Evolutionary conservation across 129 eudicot species (phyloP).

Genomic region (Lactuca sativa): DNA sequence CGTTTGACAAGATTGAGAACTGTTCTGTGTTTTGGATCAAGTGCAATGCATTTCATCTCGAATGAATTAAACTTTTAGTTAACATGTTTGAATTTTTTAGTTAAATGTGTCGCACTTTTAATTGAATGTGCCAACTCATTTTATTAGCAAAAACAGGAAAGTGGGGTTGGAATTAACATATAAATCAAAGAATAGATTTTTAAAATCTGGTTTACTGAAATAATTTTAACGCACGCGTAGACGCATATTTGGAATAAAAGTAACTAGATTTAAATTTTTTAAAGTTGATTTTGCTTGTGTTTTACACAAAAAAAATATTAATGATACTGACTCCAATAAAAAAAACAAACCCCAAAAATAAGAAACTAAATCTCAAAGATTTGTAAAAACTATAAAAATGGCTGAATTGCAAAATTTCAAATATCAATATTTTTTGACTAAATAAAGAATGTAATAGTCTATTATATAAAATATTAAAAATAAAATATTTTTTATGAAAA

Average conservation of each 20-base stretch:
- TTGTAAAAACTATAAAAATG: no score
- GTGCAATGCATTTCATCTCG: background rate
- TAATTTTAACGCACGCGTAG: background rate
- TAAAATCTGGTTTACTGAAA: background rate
- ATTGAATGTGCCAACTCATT: constrained; percentile 5
- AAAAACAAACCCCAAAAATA: no score
- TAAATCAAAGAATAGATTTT: background rate
- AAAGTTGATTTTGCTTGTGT: background rate
- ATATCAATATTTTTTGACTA: no score
- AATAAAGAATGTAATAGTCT: no score
- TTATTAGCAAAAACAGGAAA: background rate
- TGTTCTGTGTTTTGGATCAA: no score
- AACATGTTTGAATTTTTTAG: no score
- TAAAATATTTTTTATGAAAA: no score
- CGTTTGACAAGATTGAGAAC: background rate
- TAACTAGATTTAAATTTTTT: background rate
- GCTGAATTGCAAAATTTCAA: no score
- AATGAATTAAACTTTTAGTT: background rate
- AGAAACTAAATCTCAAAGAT: no score
- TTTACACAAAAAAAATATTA: no score
- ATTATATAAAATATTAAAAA: no score
- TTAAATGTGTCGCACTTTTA: background rate
- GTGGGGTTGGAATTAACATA: background rate
- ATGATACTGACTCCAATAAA: no score
- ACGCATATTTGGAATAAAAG: background rate